Percentiles rank a stretch among this genome's conserved stretches.
Conservation (phyloP, 768 basidiomycete species). For the Rhizopogon vinicolor region DNA sequence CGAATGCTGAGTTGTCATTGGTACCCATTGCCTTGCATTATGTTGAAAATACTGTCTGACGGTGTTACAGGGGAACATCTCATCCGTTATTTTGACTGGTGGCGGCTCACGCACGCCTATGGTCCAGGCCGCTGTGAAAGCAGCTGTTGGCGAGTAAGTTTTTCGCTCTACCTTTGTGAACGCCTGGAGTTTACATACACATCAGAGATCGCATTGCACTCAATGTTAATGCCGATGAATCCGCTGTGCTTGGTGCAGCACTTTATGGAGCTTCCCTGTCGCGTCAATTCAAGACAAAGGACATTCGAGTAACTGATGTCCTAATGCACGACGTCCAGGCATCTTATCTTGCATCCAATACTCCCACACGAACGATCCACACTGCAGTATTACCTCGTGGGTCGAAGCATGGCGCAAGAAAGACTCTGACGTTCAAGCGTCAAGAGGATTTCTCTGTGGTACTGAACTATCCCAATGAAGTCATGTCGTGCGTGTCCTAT, state of each 20-base stretch:
- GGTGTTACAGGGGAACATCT: slow-evolving; percentile 62
- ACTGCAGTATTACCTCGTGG: slow-evolving; percentile 75
- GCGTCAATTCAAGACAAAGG: slow-evolving; percentile 92
- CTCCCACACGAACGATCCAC: slow-evolving; percentile 60
- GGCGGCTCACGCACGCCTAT: slow-evolving; percentile 89
- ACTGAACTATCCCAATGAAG: slow-evolving; percentile 67
- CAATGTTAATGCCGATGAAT: slow-evolving; percentile 97
- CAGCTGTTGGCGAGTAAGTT: slow-evolving; percentile 73
- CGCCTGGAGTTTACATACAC: neutral
- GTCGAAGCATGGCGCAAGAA: slow-evolving; percentile 75
- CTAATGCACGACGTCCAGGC: slow-evolving; percentile 71
- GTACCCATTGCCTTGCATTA: slow-evolving; percentile 26
- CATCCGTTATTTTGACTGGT: slow-evolving; percentile 90
- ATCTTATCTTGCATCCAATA: slow-evolving; percentile 63
- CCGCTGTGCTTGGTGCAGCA: slow-evolving; percentile 89
- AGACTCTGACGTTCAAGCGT: slow-evolving; percentile 82
- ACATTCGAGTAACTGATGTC: slow-evolving; percentile 80
- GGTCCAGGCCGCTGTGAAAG: slow-evolving; percentile 79
- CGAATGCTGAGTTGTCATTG: slow-evolving; percentile 59
- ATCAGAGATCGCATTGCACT: slow-evolving; percentile 76
- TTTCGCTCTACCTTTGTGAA: neutral
- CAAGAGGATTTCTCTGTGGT: slow-evolving; percentile 78
- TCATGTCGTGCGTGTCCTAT: slow-evolving; percentile 48
- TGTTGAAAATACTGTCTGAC: neutral
- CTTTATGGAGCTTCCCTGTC: slow-evolving; percentile 87